phyloP scores from a whole-genome alignment of 2,329 filamentous ascomycete genomes.

The Orbilia oligospora region DNA sequence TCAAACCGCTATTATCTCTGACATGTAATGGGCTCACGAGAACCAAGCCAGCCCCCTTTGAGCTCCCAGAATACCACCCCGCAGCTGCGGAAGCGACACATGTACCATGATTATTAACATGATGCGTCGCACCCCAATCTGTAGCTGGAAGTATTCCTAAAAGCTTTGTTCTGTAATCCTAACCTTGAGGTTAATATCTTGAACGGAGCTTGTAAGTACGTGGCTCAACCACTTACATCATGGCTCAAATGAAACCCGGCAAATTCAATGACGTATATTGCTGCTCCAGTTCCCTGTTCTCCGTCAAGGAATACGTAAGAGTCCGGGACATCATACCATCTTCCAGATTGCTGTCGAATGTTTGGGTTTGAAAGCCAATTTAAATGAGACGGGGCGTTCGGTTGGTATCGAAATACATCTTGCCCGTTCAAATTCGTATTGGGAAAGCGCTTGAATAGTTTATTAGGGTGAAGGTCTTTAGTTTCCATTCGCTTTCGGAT shows the following conservation, averaged over 20 bases:
- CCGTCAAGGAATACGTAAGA: constrained; percentile 27
- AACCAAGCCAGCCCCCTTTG: constrained; percentile 20
- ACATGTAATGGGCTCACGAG: constrained; percentile 2
- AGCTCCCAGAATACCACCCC: constrained; percentile 17
- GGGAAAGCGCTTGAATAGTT: constrained; percentile 11
- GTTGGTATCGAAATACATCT: constrained; percentile 20
- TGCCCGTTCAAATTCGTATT: constrained; percentile 23
- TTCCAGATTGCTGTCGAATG: constrained; percentile 8
- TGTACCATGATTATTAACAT: background rate
- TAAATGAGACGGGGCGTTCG: constrained; percentile 20
- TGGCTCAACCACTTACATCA: constrained; percentile 3
- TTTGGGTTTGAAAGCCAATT: constrained; percentile 37
- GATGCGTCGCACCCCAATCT: background rate
- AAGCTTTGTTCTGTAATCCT: constrained; percentile 20
- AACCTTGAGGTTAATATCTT: background rate
- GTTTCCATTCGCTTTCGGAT: constrained; percentile 8
- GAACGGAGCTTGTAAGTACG: background rate
- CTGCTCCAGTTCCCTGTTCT: constrained; percentile 12
- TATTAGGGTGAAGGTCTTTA: constrained; percentile 1
- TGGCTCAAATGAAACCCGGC: background rate
- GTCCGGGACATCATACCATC: constrained; percentile 25
- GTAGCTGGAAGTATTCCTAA: constrained; percentile 4
- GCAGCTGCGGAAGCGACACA: constrained; percentile 21
- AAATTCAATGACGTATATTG: constrained; percentile 19
- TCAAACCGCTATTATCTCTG: background rate